Evolutionary conservation across 768 basidiomycete species (phyloP), one percentile per base, ranked within the genome.

Genomic region (Mycena maculata): DNA sequence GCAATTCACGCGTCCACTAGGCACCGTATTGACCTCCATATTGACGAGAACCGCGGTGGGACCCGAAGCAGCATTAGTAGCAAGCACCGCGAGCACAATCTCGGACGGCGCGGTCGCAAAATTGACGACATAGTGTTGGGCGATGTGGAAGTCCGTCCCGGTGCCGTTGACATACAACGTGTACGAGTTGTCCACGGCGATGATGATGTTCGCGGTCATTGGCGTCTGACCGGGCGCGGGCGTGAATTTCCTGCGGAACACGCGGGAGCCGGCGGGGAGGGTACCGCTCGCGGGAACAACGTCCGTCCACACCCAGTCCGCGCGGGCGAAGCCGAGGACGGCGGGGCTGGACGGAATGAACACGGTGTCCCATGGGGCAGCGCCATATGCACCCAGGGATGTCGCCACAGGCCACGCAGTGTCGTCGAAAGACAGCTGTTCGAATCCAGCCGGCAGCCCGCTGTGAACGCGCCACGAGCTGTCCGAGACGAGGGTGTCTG

Each of bases 251-350:
- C 57, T 23, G 31, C 57, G 57, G 57, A 58, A 58, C n/a, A 44
- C 57, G 16, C 57, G 57, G n/a, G 28, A 18, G 11, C 57, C 57
- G 3, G 44, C 44, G 2, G 57, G 57, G 12, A 58, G 18, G 31
- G 15, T 44, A 4, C 45, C 57, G 25, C 30, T 23, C 1, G 57
- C 44, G 13, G 57, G 57, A 3, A 44, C 27, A 5, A 27, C 57
- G 30, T 58, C 31, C n/a, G 57, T 58, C 57, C 57, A 58, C 20
- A 58, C 20, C 57, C 57, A 58, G 15, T 10, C 31, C n/a, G 49
- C 16, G 28, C 18, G 27, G 10, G 18, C 4, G 3, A 41, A 41
- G 16, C 13, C 18, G 13, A 41, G 13, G 9, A 41, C 39, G 39
- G 39, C 13, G 13, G 39, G 39, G 39, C 18, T 20, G 39, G 39